Base-by-base conservation (phyloP, 2,329 filamentous ascomycete genomes). In the Trichoderma semiorbis region DNA sequence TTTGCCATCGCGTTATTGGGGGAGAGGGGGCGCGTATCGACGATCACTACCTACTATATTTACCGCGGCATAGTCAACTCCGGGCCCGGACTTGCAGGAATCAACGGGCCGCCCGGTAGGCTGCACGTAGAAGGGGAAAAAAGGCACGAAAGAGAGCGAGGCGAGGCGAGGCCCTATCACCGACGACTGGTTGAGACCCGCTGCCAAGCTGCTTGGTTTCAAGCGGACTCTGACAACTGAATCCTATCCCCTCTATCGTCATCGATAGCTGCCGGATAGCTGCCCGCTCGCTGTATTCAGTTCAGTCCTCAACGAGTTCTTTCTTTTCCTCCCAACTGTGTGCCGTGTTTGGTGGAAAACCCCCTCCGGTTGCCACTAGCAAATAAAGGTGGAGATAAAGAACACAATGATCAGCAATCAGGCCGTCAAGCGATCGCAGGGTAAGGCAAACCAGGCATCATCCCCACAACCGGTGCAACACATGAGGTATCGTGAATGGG, bases 361-460 rank as follows among this genome's bases (percentile, higher is more conserved):
- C 32, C 24, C 34, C 24, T 64, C 34, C n/a, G 21, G 11, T 58
- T 21, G 34, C 26, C 34, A n/a, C 65, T n/a, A 67, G 53, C 34
- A 55, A 69, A 47, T 50, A 69, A 47, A 34, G 55, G 28, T 69
- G 65, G 65, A 60, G 65, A 69, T 69, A 34, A 43, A 60, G 65
- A 50, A 60, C 16, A 69, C 34, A 60, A 21, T 39, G 65, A 68
- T 68, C 65, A 68, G 53, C 65, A 30, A 24, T 47, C 7, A 58
- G 50, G n/a, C 65, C 65, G 55, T 60, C 34, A 69, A 69, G 55
- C 65, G 65, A 69, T 69, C 65, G 55, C 36, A 61, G 34, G 65
- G 65, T 24, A 69, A 61, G 65, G 55, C 65, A 69, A 60, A 24
- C 26, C 53, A 32, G 18, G 11, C 14, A 21, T 50, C 30, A 50